Evolutionary conservation across 108 stramenopile genomes (phyloP), one percentile per base, ranked within the genome.

Genomic region (Fistulifera pelliculosa): DNA sequence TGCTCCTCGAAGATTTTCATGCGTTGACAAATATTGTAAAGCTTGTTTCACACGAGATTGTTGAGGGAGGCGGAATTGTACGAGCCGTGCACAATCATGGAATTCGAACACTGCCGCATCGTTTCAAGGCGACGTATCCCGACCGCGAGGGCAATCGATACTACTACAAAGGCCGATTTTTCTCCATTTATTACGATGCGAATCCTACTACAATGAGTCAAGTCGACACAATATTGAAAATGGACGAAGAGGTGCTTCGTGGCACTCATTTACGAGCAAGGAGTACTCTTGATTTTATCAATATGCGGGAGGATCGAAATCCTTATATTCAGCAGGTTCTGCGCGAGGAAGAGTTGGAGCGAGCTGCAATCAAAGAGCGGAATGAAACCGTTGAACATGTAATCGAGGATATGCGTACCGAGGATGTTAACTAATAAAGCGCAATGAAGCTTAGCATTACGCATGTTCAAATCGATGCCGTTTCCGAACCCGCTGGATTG

Each of bases 41-140:
- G 42, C 17, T 42, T 4, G 21, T 57, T 44, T 57, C 42, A 8
- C 41, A 42, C 23, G 81, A 87, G 70, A 69, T 93, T 52, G 85
- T 93, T 0, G 68, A 71, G 27, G 72, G 75, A 50, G 87, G 87
- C 5, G 91, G 91, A 18, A 84, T 93, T 38, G 87, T 93, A 1
- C 85, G 91, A 1, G 66, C 70, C 47, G 80, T 93, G 58, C 81
- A 81, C 65, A 93, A 93, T 58, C 87, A 88, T 59, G 91, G 91
- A 6, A 68, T 93, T 47, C 77, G 91, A 8, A 76, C 82, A 47
- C 70, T 93, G 4, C 91, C 91, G 22, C 83, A 87, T 61, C 68
- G 87, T 7, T 87, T 89, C 62, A 76, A 84, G 50, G 81, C 91
- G 49, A 79, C 76, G 58, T 80, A 85, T 57, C 61, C 87, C 12